Conservation (phyloP, 1,284 basidiomycete species). For the Pseudozyma tsukubaensis region DNA sequence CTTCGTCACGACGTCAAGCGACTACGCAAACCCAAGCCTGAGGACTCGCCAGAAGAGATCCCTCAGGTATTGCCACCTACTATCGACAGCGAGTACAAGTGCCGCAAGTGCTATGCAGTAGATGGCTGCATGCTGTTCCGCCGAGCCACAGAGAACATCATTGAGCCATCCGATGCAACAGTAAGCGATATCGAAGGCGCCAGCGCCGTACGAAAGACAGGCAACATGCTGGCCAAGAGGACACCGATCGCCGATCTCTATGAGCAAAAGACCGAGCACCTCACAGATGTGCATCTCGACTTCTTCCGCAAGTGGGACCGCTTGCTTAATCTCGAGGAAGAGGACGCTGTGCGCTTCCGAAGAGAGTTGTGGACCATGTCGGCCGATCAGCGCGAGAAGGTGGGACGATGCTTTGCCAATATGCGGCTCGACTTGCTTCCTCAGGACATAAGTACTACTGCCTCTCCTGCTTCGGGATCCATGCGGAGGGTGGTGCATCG, state of each 20-base stretch:
- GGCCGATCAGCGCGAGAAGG: conserved; percentile 80
- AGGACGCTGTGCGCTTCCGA: conserved; percentile 82
- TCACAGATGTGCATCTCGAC: conserved; percentile 76
- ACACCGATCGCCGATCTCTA: conserved; percentile 81
- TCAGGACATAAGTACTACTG: not conserved
- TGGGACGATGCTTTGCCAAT: conserved; percentile 68
- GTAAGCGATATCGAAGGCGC: conserved; percentile 11
- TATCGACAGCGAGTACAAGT: conserved; percentile 83
- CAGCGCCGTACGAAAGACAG: conserved; percentile 1
- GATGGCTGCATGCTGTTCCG: conserved; percentile 95
- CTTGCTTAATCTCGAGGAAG: conserved; percentile 87
- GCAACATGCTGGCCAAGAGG: conserved; percentile 23
- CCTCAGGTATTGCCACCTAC: conserved; percentile 75
- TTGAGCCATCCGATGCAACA: conserved; percentile 30
- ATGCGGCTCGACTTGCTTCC: conserved; percentile 57
- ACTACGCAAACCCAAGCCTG: conserved; percentile 28
- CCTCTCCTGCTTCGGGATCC: conserved; percentile 7
- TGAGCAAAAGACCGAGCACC: conserved; percentile 81
- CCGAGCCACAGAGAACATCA: conserved; percentile 70
- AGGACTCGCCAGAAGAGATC: conserved; percentile 20
- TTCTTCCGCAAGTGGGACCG: conserved; percentile 95
- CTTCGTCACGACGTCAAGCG: conserved; percentile 69
- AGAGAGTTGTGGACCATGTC: conserved; percentile 94
- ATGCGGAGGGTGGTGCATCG: conserved; percentile 75
- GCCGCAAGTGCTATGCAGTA: conserved; percentile 82